phyloP scores from a whole-genome alignment of 768 basidiomycete genomes.

The Mycena vitilis region DNA sequence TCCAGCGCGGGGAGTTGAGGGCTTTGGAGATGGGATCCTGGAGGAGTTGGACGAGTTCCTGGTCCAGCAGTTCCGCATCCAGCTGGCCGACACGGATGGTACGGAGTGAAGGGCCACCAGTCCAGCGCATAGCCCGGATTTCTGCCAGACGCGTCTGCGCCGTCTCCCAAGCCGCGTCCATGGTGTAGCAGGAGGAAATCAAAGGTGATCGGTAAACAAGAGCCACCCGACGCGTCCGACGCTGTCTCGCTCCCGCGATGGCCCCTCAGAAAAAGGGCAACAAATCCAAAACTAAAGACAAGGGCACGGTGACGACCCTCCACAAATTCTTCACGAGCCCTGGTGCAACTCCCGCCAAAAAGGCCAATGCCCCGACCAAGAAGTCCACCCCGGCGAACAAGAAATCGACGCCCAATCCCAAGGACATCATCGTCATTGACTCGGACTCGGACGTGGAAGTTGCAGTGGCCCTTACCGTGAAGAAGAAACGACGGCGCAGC shows the following conservation, averaged over 20 bases:
- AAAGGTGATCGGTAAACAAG: too few relatives aligned
- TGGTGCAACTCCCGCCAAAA: constrained; percentile 13
- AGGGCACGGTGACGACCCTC: constrained; percentile 21
- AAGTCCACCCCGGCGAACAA: constrained; percentile 6
- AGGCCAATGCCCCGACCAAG: neutral
- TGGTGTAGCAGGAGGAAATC: constrained; percentile 11
- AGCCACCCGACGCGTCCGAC: too few relatives aligned
- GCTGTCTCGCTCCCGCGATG: constrained; percentile 14
- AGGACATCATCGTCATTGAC: constrained; percentile 71
- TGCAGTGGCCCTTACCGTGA: constrained; percentile 4
- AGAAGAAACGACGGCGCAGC: constrained; percentile 39
- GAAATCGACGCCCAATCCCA: constrained; percentile 8
- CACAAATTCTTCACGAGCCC: constrained; percentile 34
- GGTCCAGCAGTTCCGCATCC: constrained; percentile 91
- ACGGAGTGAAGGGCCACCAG: constrained; percentile 50
- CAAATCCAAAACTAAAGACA: constrained; percentile 11
- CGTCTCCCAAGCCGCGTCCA: constrained; percentile 71
- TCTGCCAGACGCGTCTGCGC: constrained; percentile 66
- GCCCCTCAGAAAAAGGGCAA: constrained; percentile 26
- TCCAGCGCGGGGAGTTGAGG: constrained; percentile 67
- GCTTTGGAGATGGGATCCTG: constrained; percentile 85
- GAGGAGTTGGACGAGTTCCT: constrained; percentile 84
- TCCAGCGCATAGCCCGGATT: constrained; percentile 55
- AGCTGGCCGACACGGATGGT: constrained; percentile 88
- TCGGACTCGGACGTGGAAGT: constrained; percentile 63